Conservation (phyloP, 441 rosid species). For the Hura crepitans region DNA sequence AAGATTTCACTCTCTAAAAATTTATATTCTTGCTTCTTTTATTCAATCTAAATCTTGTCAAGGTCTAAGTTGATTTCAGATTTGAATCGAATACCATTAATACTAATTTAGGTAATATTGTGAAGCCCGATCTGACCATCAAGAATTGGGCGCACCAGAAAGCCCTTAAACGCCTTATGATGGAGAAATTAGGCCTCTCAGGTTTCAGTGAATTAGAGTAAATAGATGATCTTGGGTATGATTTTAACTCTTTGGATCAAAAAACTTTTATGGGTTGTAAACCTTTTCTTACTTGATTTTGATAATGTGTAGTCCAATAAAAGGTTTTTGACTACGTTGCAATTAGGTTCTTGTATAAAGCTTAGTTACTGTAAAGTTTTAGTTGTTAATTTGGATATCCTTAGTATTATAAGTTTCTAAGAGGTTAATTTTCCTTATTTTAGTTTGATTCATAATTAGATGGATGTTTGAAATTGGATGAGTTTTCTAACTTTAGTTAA, state of each 20-base stretch:
- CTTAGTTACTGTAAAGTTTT: not conserved
- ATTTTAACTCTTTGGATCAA: slow-evolving; percentile 7
- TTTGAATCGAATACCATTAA: too few relatives aligned
- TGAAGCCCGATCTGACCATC: slow-evolving; percentile 91
- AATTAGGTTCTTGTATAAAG: slow-evolving; percentile 9
- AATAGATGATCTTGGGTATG: not conserved
- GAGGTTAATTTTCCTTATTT: slow-evolving; percentile 11
- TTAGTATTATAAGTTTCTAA: not conserved
- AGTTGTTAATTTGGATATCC: slow-evolving; percentile 5
- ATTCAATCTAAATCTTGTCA: too few relatives aligned
- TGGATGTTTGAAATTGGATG: slow-evolving; percentile 3
- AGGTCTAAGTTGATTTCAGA: too few relatives aligned
- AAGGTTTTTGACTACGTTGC: not conserved
- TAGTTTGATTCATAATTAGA: not conserved
- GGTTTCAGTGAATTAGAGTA: slow-evolving; percentile 22
- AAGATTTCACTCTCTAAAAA: too few relatives aligned
- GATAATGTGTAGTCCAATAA: slow-evolving; percentile 21
- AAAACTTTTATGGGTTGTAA: not conserved
- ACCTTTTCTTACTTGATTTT: slow-evolving; percentile 8
- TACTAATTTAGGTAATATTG: too few relatives aligned
- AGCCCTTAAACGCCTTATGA: slow-evolving; percentile 69
- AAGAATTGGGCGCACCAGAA: slow-evolving; percentile 96
- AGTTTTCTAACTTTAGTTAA: not conserved
- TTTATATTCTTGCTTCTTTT: too few relatives aligned
- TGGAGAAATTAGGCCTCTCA: slow-evolving; percentile 35